Evolutionary conservation across 495 filamentous ascomycete genomes (phyloP), one percentile per base, ranked within the genome.

Genomic region (Tetracladium marchalianum): DNA sequence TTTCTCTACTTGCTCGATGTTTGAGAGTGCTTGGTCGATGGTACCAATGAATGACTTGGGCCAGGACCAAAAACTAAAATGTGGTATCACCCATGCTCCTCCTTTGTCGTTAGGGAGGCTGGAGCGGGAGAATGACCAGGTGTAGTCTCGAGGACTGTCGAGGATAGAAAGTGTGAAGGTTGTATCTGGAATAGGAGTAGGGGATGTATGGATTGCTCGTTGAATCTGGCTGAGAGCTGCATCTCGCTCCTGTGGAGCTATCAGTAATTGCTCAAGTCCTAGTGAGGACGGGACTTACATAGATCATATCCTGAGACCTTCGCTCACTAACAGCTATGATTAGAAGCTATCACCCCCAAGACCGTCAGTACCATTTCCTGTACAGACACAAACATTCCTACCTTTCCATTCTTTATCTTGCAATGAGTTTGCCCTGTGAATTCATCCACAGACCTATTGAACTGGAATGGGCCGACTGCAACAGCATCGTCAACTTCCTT

Each of bases 31-130:
- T 16, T 44, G 22, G 34, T 50, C 46, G 1, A 57, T n/a, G 4
- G 54, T 49, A 11, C 50, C 54, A 32, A 57, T 47, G 15, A 53
- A 57, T 10, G 76, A 67, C 36, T 82, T 70, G 0, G 78, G 70
- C 81, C 82, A 87, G 1, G 78, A 67, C 81, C 81, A 90, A 67
- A 81, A 85, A 49, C 78, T 75, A 59, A 89, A 90, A 64, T 90
- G 84, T 0, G 86, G 85, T 65, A 90, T 84, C 3, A 85, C 56
- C 78, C 85, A 90, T 41, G 70, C 62, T 11, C 64, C 66, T 5
- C 45, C 40, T 4, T 66, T 58, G 1, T 57, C 38, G 46, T 67
- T 56, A 0, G 67, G 61, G 57, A 68, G 62, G 1, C 65, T 63
- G 11, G 59, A 53, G 8, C 66, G 64, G 32, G 55, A 48, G 58